These are phyloP conservation scores for Chlamydomonas incerta DNA, from an alignment of 139 green algal species.

Conservation along the genomic window DNA sequence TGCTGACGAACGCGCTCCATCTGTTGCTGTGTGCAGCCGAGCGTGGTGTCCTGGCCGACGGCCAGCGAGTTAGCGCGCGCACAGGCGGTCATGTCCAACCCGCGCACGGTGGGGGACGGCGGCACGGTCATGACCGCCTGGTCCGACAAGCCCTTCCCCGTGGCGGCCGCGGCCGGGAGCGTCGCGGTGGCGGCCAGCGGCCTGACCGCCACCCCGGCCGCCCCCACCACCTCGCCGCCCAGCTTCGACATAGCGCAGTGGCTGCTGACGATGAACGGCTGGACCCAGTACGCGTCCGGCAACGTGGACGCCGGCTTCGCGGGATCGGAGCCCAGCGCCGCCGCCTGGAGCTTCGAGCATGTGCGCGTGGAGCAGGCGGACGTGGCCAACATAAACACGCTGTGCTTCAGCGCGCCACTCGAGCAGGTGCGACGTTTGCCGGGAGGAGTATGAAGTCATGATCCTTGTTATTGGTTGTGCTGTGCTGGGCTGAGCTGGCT, in stretches of 20 bases:
- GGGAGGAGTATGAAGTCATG: no score
- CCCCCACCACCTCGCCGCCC: background rate
- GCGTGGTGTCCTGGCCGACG: background rate
- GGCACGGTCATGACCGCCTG: no score
- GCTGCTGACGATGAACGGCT: background rate
- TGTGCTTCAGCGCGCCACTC: conserved; percentile 23
- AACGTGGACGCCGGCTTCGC: background rate
- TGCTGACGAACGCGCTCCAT: no score
- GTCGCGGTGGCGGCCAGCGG: no score
- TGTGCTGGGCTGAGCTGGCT: no score
- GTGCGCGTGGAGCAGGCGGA: conserved; percentile 24
- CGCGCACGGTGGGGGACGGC: no score
- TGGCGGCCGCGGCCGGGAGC: no score
- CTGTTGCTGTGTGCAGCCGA: background rate
- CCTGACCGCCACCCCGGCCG: no score
- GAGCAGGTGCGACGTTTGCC: conserved; percentile 20
- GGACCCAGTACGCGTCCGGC: conserved; percentile 5
- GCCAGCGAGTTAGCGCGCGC: background rate
- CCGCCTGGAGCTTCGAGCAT: background rate
- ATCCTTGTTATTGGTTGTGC: no score
- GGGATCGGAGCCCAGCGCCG: background rate
- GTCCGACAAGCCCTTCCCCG: no score
- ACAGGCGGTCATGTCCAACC: background rate
- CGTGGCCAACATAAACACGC: background rate
- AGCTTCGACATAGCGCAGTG: background rate